These are phyloP conservation scores for Pterocarpus macrocarpus DNA, from an alignment of 306 rosid species.

Conservation along the genomic window DNA sequence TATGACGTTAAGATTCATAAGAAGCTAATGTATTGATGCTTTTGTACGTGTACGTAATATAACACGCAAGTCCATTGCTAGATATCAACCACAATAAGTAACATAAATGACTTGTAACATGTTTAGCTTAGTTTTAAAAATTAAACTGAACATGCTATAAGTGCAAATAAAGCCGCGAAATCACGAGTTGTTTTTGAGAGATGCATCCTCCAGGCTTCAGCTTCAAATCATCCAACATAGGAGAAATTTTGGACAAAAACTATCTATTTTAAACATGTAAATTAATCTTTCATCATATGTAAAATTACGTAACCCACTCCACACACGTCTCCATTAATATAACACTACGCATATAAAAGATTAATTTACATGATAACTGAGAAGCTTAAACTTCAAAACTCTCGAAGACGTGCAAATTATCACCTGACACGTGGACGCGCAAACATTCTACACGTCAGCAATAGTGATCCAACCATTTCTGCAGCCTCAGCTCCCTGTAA, in stretches of 20 bases:
- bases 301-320: neutral
- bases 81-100: neutral
- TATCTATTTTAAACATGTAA: neutral
- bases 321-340: neutral
- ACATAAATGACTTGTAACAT: neutral
- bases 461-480: slow-evolving; percentile 62
- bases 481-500: slow-evolving; percentile 69
- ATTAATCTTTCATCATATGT: neutral
- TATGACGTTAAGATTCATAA: too few relatives aligned
- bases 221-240: neutral
- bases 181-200: neutral
- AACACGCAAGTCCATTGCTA: neutral
- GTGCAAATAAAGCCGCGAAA: too few relatives aligned
- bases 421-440: neutral
- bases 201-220: neutral
- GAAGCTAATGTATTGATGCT: neutral
- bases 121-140: too few relatives aligned
- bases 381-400: neutral
- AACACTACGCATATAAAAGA: neutral
- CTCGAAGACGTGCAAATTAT: neutral
- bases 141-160: too few relatives aligned
- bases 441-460: slow-evolving; percentile 26
- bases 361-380: neutral
- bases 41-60: neutral
- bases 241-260: neutral